These are phyloP conservation scores for Neurospora sp. DNA, from an alignment of 495 filamentous ascomycete species.

Conservation along the genomic window DNA sequence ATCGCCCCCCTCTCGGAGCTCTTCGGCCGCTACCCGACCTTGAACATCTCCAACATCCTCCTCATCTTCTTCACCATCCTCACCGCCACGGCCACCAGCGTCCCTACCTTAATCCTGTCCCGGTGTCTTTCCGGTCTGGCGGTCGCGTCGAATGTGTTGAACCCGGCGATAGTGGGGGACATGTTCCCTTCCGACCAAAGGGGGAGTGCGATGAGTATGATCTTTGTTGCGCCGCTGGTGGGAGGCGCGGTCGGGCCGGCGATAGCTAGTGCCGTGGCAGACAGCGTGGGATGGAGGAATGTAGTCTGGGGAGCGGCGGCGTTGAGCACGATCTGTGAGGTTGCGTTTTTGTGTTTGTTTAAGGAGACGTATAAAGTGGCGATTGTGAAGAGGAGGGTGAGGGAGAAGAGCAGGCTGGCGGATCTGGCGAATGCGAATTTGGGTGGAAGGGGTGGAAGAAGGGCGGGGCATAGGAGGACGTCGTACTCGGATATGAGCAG, in stretches of 20 bases:
- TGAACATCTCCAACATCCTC: slow-evolving; percentile 41
- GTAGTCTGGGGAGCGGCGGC: slow-evolving; percentile 44
- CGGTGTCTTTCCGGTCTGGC: slow-evolving; percentile 42
- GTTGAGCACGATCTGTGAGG: slow-evolving; percentile 37
- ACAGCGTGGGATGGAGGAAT: slow-evolving; percentile 44
- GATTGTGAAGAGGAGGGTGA: slow-evolving; percentile 36
- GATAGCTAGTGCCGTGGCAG: slow-evolving; percentile 48
- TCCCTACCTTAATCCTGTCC: slow-evolving; percentile 34
- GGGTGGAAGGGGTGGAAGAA: background rate
- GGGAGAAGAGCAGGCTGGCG: slow-evolving; percentile 32
- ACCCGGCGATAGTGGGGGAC: slow-evolving; percentile 50
- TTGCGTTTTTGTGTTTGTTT: slow-evolving; percentile 36
- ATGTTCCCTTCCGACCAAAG: slow-evolving; percentile 41
- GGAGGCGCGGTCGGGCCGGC: slow-evolving; percentile 49
- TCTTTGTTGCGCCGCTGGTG: slow-evolving; percentile 39
- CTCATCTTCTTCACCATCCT: slow-evolving; percentile 39
- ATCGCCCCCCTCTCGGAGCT: slow-evolving; percentile 51
- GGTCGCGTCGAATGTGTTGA: slow-evolving; percentile 45
- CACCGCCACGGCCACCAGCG: slow-evolving; percentile 31
- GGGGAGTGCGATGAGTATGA: slow-evolving; percentile 40
- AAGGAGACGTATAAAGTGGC: slow-evolving; percentile 41
- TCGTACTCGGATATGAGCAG: slow-evolving; percentile 31
- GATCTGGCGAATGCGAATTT: slow-evolving; percentile 30
- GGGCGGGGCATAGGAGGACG: slow-evolving; percentile 6
- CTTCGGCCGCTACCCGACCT: slow-evolving; percentile 43